Base-by-base conservation (phyloP, 1,139 yeast genomes). In the Zhuliangozyma blackwelliae region DNA sequence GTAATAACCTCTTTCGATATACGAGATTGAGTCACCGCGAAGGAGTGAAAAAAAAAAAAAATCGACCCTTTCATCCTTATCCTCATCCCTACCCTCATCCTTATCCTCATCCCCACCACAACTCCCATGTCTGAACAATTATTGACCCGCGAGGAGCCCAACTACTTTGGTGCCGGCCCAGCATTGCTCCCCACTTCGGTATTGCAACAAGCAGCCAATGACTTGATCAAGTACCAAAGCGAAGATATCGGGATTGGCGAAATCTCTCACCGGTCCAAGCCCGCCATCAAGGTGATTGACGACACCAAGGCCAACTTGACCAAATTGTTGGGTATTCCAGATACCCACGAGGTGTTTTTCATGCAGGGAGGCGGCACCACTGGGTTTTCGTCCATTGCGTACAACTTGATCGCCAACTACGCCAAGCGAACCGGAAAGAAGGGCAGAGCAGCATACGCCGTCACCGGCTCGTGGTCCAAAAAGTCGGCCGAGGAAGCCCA, bases 281-380 rank as follows among this genome's bases (percentile, higher is more conserved):
- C 86, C 26, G 98, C 97, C 26, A 73, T 75, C 31, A 68, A 74
- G 42, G 82, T 92, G 34, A 82, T 92, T 49, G 82, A 88, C 47
- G 78, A 77, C 44, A 81, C 97, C 37, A 88, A 86, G 61, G 68
- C 63, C 30, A 77, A 82, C 50, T 65, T 92, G 52, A 65, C 54
- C 33, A 65, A 82, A 51, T 68, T 92, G 40, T 63, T 88, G 57
- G 58, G 70, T 40, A 76, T 92, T 36, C 98, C 97, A 25, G 95
- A 87, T 43, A 83, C 95, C 27, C 95, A 92, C 58, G 97, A 89
- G 56, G 92, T 90, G 2, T 82, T 92, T 56, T 92, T 90, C 65
- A 65, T 90, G 65, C 98, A 92, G 67, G 97, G 98, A 44, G 98
- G 98, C 43, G 98, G 97, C 44, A 90, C 97, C 36, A 84, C 89